Evolutionary conservation across 768 basidiomycete species (phyloP), one percentile per base, ranked within the genome.

Genomic region (Infundibulicybe gibba): DNA sequence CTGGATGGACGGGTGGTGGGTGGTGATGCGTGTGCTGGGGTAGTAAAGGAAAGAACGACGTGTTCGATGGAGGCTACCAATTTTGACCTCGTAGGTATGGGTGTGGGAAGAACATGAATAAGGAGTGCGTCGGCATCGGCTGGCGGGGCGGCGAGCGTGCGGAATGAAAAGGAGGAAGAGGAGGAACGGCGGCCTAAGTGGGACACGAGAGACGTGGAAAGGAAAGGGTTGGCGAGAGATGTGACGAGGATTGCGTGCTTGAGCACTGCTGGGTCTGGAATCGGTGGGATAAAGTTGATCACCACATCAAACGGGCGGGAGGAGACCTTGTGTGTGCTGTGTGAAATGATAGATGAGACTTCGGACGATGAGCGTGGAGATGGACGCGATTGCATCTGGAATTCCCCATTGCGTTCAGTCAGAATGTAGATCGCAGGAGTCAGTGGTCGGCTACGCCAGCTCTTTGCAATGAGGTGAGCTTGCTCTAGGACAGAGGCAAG

Each of bases 171-270:
- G 40, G 44, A 11, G 40, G 11, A 40, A 40, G 17, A 32, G 25
- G n/a, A 44, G 47, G 10, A 39, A 44, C n/a, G 19, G 41, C 14
- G 43, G 40, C n/a, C 9, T 25, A 25, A 8, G 25, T 8, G 25
- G 25, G 25, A 25, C 8, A 25, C 8, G 25, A 8, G 25, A 25
- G 25, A 8, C 25, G 25, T 25, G 25, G 61, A 57, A 10, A 74
- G 57, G 47, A 70, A 73, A 3, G 67, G 64, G 2, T 61, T 61
- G 32, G 65, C 57, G 38, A 75, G 61, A 12, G 74, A 71, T 1
- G 68, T 73, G 3, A 75, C 65, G 25, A 77, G 62, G 10, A 77
- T 68, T 6, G 70, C 64, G 48, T 72, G 64, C 45, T 75, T 75
- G 4, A 76, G 54, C 4, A 75, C 55, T 10, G 63, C 63, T 49